Percentiles rank a stretch among this genome's conserved stretches.
phyloP scores from a whole-genome alignment of 352 stramenopile genomes.

The Pythium phragmiticola region DNA sequence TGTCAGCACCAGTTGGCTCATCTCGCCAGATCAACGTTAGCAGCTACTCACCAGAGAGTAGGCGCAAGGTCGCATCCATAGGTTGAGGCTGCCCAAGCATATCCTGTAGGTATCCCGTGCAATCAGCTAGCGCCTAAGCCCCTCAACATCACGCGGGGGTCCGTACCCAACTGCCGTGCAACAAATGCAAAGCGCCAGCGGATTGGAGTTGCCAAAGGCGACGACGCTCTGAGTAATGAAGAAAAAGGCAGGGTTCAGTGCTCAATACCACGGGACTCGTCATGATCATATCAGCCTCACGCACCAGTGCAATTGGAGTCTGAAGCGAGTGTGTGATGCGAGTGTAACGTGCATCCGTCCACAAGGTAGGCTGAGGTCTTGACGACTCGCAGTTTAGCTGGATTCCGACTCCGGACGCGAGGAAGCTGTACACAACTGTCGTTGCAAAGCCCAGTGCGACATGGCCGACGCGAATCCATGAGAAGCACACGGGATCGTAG shows the following conservation, averaged over 20 bases:
- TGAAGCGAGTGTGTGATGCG: conserved; percentile 37
- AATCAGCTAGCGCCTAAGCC: neutral
- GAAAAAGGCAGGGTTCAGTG: neutral
- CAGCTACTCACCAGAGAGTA: conserved; percentile 38
- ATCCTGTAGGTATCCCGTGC: neutral
- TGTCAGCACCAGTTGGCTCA: neutral
- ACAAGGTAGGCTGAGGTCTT: conserved; percentile 45
- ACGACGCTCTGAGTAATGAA: conserved; percentile 19
- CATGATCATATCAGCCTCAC: neutral
- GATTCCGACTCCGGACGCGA: conserved; percentile 36
- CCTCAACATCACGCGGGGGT: no score
- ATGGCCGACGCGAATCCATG: conserved; percentile 32
- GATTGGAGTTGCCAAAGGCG: conserved; percentile 28
- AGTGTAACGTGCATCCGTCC: conserved; percentile 57
- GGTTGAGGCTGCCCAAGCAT: conserved; percentile 30
- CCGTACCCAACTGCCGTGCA: conserved; percentile 13
- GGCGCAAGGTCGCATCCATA: conserved; percentile 47
- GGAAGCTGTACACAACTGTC: conserved; percentile 34
- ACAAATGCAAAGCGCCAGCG: conserved; percentile 18
- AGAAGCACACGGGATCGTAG: conserved; percentile 40
- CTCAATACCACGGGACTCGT: neutral
- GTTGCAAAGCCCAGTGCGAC: conserved; percentile 27
- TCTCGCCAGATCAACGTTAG: neutral
- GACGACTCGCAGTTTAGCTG: conserved; percentile 68
- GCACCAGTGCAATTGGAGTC: conserved; percentile 49